phyloP scores from a whole-genome alignment of 139 green algal species.

The Bryopsis sp. region DNA sequence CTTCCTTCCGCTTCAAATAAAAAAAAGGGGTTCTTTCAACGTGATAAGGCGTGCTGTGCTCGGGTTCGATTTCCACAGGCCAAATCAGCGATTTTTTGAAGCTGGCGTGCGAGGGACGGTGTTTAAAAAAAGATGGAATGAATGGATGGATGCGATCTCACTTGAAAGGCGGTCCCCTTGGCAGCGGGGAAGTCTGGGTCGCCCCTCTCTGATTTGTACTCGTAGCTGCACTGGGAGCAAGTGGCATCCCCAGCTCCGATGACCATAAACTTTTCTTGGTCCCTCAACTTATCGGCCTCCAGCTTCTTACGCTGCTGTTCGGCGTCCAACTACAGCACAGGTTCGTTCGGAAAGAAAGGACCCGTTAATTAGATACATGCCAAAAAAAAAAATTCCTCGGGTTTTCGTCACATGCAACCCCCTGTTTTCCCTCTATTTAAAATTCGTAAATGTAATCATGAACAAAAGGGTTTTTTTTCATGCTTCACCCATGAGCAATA shows the following conservation, averaged over 20 bases:
- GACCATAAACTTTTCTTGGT: slow-evolving; percentile 86
- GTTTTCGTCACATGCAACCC: too few relatives aligned
- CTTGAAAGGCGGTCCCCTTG: slow-evolving; percentile 58
- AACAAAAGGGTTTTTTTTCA: too few relatives aligned
- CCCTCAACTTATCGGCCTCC: slow-evolving; percentile 61
- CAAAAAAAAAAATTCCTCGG: too few relatives aligned
- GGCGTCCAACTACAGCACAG: slow-evolving; percentile 16
- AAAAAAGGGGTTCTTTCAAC: too few relatives aligned
- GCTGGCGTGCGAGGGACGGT: background rate
- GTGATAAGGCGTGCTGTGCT: too few relatives aligned
- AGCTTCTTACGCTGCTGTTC: slow-evolving; percentile 46
- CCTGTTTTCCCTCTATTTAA: too few relatives aligned
- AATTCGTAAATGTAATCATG: too few relatives aligned
- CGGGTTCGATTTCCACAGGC: too few relatives aligned
- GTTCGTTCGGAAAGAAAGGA: too few relatives aligned
- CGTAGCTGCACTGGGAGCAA: slow-evolving; percentile 71
- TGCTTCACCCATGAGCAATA: too few relatives aligned
- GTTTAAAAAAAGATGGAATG: background rate
- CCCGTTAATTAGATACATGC: too few relatives aligned
- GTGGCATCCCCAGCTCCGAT: slow-evolving; percentile 60
- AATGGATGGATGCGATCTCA: slow-evolving; percentile 11
- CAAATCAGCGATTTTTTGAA: background rate
- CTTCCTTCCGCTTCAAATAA: too few relatives aligned
- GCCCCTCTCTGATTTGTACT: slow-evolving; percentile 68
- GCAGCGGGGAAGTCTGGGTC: slow-evolving; percentile 84